phyloP scores from a whole-genome alignment of 2,329 filamentous ascomycete species.

The Scedosporium boydii region DNA sequence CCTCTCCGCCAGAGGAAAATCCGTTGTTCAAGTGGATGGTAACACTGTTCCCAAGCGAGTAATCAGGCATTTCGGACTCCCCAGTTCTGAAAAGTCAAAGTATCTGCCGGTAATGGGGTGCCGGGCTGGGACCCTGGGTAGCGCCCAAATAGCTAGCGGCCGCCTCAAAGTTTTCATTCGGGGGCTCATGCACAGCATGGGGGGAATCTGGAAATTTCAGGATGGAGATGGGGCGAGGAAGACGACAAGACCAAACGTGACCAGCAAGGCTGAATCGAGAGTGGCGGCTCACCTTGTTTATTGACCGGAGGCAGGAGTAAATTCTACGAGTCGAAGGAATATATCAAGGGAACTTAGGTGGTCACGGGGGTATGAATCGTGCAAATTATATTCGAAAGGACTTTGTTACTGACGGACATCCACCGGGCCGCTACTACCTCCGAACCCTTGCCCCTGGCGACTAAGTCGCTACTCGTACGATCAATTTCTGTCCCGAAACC shows the following conservation, averaged over 20 bases:
- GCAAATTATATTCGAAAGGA: neutral
- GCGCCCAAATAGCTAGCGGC: neutral
- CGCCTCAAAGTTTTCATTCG: neutral
- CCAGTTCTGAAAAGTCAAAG: neutral
- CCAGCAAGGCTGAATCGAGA: neutral
- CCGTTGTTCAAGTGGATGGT: neutral
- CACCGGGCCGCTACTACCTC: no score
- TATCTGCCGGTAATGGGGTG: neutral
- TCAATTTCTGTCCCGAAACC: constrained; percentile 3
- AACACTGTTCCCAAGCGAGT: neutral
- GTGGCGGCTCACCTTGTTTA: neutral
- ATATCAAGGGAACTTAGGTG: no score
- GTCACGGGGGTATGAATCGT: no score
- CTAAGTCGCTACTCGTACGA: neutral
- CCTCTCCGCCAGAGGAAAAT: neutral
- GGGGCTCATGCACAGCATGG: neutral
- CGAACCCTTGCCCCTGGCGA: neutral
- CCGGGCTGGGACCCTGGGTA: neutral
- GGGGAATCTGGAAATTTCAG: neutral
- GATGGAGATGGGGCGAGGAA: neutral
- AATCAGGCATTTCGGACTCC: neutral
- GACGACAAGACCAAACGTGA: neutral
- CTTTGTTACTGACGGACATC: no score
- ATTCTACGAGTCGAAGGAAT: neutral
- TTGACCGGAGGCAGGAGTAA: neutral